These are phyloP conservation scores for Warburgia ugandensis DNA, from an alignment of 164 flowering plant species.

Conservation along the genomic window DNA sequence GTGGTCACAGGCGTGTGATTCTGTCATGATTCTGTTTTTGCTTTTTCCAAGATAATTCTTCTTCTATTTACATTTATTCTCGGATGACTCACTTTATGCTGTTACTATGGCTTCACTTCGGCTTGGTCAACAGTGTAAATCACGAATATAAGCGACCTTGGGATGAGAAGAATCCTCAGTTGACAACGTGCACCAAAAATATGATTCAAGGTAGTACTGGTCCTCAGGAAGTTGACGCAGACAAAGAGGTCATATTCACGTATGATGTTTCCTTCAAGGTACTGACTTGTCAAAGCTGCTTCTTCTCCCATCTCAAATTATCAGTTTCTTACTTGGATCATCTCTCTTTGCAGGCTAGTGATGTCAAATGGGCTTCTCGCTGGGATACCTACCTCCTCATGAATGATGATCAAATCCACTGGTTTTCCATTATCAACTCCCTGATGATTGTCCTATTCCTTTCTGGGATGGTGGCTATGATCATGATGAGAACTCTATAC, in stretches of 20 bases:
- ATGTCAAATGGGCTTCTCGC: slow-evolving; percentile 48
- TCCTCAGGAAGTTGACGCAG: slow-evolving; percentile 75
- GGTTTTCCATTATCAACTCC: slow-evolving; percentile 45
- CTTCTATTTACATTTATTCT: too few relatives aligned
- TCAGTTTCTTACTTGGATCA: background rate
- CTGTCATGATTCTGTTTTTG: too few relatives aligned
- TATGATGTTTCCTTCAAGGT: slow-evolving; percentile 50
- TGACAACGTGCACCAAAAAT: slow-evolving; percentile 76
- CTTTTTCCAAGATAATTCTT: too few relatives aligned
- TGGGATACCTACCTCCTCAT: slow-evolving; percentile 44
- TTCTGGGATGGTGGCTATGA: slow-evolving; percentile 50
- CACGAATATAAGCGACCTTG: slow-evolving; percentile 79
- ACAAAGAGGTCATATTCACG: slow-evolving; percentile 45
- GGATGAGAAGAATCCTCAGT: slow-evolving; percentile 83
- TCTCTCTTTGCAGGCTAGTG: slow-evolving; percentile 30
- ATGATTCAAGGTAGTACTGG: slow-evolving; percentile 52
- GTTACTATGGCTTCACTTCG: slow-evolving; percentile 9
- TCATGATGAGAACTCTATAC: slow-evolving; percentile 49
- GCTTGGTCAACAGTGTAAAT: slow-evolving; percentile 49
- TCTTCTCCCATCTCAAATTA: background rate
- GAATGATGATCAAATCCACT: slow-evolving; percentile 39
- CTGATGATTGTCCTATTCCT: slow-evolving; percentile 46
- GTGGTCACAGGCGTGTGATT: too few relatives aligned
- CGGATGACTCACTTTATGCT: background rate
- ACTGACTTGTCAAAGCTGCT: background rate